phyloP scores from a whole-genome alignment of 495 filamentous ascomycete species.

The Aspergillus indologenus region DNA sequence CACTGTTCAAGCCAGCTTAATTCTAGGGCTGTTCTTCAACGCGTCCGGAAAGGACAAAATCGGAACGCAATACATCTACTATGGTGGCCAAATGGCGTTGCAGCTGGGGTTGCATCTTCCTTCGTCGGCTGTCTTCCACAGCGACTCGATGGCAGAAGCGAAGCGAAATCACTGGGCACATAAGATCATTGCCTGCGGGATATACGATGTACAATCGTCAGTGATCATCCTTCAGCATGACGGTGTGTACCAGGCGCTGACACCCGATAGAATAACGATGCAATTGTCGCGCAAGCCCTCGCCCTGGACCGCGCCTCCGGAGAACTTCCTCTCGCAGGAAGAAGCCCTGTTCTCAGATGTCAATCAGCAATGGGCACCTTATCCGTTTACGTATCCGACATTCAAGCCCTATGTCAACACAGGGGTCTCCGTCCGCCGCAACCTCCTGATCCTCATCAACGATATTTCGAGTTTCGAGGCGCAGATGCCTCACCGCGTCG shows the following conservation, averaged over 20 bases:
- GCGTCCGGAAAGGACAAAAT: neutral
- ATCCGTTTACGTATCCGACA: neutral
- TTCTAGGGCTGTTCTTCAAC: neutral
- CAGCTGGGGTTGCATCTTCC: neutral
- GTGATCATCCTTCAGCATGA: neutral
- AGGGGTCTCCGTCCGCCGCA: neutral
- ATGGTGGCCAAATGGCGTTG: neutral
- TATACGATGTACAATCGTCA: conserved; percentile 3
- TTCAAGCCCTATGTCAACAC: neutral
- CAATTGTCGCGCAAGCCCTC: neutral
- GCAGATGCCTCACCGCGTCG: neutral
- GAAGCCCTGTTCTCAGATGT: neutral
- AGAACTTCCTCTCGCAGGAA: neutral
- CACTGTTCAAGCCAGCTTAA: neutral
- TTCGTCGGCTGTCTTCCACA: neutral
- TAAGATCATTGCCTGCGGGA: neutral
- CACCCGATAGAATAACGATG: neutral
- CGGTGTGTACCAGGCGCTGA: neutral
- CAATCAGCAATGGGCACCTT: conserved; percentile 2
- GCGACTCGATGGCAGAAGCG: neutral
- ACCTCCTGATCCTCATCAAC: neutral
- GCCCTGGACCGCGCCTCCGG: neutral
- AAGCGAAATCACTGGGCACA: neutral
- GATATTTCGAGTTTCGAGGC: neutral
- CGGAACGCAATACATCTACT: neutral